Evolutionary conservation across 495 filamentous ascomycete species (phyloP).

Genomic region (Lophium mytilinum): DNA sequence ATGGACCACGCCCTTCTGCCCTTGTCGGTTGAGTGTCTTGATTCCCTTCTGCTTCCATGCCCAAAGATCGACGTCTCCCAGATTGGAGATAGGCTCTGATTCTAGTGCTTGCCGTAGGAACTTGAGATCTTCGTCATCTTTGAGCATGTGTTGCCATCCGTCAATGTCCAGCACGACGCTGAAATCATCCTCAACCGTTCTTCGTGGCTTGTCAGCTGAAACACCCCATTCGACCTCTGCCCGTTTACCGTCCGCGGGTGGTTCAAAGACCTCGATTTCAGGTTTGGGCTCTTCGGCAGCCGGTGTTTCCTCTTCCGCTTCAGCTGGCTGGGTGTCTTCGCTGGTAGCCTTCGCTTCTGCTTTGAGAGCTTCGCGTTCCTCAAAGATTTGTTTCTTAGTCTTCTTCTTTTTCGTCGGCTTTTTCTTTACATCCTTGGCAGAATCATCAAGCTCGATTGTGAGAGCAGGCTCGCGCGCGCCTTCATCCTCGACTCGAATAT

Average conservation of each 20-base stretch:
- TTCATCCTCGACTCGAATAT: constrained; percentile 31
- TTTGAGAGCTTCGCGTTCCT: constrained; percentile 58
- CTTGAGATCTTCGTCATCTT: constrained; percentile 70
- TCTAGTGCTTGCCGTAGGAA: constrained; percentile 47
- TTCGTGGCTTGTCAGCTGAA: constrained; percentile 50
- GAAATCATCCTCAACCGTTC: constrained; percentile 62
- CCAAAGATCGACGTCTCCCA: constrained; percentile 69
- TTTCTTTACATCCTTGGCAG: constrained; percentile 37
- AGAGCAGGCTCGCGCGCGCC: constrained; percentile 38
- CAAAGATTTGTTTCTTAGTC: constrained; percentile 64
- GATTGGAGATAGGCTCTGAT: constrained; percentile 39
- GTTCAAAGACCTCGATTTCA: constrained; percentile 22
- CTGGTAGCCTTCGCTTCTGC: constrained; percentile 1
- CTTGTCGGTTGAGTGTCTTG: constrained; percentile 65
- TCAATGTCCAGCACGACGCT: constrained; percentile 60
- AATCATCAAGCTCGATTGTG: constrained; percentile 23
- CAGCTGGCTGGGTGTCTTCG: constrained; percentile 37
- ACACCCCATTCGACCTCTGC: constrained; percentile 51
- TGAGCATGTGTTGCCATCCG: constrained; percentile 69
- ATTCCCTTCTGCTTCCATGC: constrained; percentile 85
- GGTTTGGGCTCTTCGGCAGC: constrained; percentile 31
- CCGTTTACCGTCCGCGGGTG: constrained; percentile 29
- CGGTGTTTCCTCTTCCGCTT: constrained; percentile 37
- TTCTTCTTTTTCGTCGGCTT: constrained; percentile 47
- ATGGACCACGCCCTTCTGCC: constrained; percentile 45